Conservation (phyloP, 2,329 filamentous ascomycete species). For the Lomentospora prolificans region DNA sequence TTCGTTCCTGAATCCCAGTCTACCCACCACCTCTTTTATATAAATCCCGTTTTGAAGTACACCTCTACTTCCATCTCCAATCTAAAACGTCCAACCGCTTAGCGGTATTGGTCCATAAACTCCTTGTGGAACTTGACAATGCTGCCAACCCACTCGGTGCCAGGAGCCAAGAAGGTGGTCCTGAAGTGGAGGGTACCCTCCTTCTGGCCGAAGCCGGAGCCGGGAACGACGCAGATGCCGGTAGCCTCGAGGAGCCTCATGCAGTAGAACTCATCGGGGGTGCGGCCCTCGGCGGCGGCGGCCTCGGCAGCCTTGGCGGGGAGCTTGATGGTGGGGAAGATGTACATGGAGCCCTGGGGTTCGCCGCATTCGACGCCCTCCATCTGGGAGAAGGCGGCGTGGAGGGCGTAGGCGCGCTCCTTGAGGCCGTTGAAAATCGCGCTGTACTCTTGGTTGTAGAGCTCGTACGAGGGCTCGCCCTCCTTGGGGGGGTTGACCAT, state of each 20-base stretch:
- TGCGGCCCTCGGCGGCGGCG: conserved; percentile 62
- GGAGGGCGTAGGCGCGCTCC: conserved; percentile 72
- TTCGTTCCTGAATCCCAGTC: not conserved
- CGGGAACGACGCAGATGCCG: conserved; percentile 87
- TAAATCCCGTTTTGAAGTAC: not conserved
- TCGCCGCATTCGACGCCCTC: conserved; percentile 86
- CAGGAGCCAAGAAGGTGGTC: conserved; percentile 92
- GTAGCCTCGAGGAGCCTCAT: conserved; percentile 84
- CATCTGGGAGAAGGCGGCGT: conserved; percentile 87
- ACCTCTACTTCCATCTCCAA: no score
- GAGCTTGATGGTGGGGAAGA: conserved; percentile 88
- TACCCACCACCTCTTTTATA: not conserved
- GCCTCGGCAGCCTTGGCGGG: conserved; percentile 66
- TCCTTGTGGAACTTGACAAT: conserved; percentile 85
- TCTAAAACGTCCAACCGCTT: conserved; percentile 12
- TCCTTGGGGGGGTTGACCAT: conserved; percentile 91
- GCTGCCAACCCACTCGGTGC: conserved; percentile 84
- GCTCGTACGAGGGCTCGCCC: conserved; percentile 73
- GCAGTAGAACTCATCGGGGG: conserved; percentile 89
- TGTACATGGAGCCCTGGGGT: conserved; percentile 95
- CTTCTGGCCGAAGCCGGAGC: conserved; percentile 88
- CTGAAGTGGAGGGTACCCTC: conserved; percentile 87
- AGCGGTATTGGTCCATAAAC: conserved; percentile 76
- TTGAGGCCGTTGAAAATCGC: conserved; percentile 70
- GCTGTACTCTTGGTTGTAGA: conserved; percentile 80